Percentiles rank a stretch among this genome's conserved stretches.
Evolutionary conservation across 768 basidiomycete species (phyloP).

Genomic region (Dentipellis fragilis): DNA sequence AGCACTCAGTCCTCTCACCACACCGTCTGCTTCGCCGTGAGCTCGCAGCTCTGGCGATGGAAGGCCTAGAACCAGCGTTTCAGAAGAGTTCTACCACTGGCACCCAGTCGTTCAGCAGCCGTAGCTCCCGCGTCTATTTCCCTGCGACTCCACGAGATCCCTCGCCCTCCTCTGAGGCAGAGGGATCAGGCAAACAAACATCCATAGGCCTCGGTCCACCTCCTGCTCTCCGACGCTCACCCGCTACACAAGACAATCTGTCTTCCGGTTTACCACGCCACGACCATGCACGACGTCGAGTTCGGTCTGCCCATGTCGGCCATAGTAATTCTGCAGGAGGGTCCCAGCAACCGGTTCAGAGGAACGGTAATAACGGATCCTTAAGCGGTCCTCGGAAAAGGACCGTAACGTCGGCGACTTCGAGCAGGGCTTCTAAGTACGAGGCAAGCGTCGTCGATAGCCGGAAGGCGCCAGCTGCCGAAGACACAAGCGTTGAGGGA

Average conservation of each 20-base stretch:
- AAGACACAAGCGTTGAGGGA: constrained; percentile 11
- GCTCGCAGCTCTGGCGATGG: too few species aligned
- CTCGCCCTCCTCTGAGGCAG: constrained; percentile 1
- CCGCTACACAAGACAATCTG: constrained; percentile 3
- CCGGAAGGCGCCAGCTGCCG: constrained; percentile 7
- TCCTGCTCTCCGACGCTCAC: constrained; percentile 11
- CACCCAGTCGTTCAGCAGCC: too few species aligned
- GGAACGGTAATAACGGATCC: too few species aligned
- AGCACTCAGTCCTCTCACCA: too few species aligned
- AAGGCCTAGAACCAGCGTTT: too few species aligned
- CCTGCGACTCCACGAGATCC: constrained; percentile 14
- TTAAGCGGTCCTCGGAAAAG: constrained; percentile 10
- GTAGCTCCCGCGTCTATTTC: constrained; percentile 24
- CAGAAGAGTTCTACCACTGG: too few species aligned
- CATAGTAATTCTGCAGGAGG: too few species aligned
- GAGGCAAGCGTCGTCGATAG: constrained; percentile 5
- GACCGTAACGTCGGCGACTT: constrained; percentile 6
- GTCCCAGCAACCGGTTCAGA: too few species aligned
- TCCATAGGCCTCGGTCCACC: constrained; percentile 20
- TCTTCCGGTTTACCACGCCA: constrained; percentile 4
- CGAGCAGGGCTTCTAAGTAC: constrained; percentile 3
- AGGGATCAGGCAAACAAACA: constrained; percentile 8
- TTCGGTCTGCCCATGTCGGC: constrained; percentile 19
- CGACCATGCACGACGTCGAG: constrained; percentile 20
- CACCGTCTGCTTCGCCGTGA: too few species aligned